Conservation (phyloP, 441 rosid species). For the Manihot esculenta region DNA sequence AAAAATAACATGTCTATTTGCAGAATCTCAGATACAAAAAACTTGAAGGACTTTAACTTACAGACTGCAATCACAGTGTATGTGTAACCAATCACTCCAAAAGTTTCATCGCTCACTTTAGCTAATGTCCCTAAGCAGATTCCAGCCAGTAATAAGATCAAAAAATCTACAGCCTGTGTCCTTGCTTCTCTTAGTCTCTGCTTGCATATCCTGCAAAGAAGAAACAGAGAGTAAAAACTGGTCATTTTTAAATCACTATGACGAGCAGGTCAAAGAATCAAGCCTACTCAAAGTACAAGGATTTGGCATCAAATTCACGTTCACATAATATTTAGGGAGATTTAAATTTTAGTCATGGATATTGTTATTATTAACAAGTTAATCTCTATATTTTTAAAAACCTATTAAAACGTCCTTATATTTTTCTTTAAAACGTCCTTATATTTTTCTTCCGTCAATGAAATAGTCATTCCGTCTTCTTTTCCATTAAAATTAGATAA, state of each 20-base stretch:
- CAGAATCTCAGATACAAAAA: too few species aligned
- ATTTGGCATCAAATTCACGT: neutral
- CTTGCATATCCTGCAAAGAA: conserved; percentile 63
- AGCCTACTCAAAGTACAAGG: neutral
- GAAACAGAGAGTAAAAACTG: conserved; percentile 13
- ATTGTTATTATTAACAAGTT: too few species aligned
- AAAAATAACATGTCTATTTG: neutral
- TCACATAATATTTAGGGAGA: too few species aligned
- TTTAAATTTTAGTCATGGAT: too few species aligned
- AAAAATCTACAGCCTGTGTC: conserved; percentile 80
- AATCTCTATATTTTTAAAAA: too few species aligned
- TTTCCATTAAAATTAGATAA: too few species aligned
- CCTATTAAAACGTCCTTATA: too few species aligned
- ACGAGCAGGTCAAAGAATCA: neutral
- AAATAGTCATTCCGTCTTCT: too few species aligned
- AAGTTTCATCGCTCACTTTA: conserved; percentile 91
- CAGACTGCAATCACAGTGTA: conserved; percentile 95
- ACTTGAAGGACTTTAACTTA: conserved; percentile 46
- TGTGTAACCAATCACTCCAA: conserved; percentile 83
- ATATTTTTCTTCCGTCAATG: too few species aligned
- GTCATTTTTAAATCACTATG: neutral
- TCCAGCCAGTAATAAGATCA: conserved; percentile 86
- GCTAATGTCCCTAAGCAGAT: conserved; percentile 96
- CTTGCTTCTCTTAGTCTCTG: conserved; percentile 89
- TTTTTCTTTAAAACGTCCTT: too few species aligned